Evolutionary conservation across 257 asterid species (phyloP).

Genomic region (Nicotiana sylvestris): DNA sequence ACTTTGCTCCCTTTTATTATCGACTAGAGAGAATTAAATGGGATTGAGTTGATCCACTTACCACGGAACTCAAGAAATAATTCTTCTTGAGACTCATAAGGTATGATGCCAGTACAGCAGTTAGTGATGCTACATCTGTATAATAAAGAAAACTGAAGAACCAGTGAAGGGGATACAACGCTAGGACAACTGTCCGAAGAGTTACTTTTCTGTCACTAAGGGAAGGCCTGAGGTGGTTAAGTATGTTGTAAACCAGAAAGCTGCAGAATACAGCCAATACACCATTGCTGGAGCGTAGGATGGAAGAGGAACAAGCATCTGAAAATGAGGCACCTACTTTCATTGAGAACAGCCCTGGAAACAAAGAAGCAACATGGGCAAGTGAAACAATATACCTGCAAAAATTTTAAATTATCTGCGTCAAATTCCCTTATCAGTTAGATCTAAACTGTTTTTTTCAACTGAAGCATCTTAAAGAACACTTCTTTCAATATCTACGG

Average conservation of each 20-base stretch:
- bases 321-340: slow-evolving; percentile 48
- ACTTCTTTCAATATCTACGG: neutral
- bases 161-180: slow-evolving; percentile 95
- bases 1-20: neutral
- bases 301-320: slow-evolving; percentile 60
- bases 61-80: slow-evolving; percentile 74
- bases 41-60: slow-evolving; percentile 27
- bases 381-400: slow-evolving; percentile 98
- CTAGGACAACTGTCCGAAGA: slow-evolving; percentile 53
- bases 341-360: slow-evolving; percentile 59
- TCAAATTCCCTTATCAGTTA: slow-evolving; percentile 26
- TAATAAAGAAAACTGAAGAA: slow-evolving; percentile 84
- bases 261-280: slow-evolving; percentile 71
- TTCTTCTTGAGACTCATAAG: slow-evolving; percentile 67
- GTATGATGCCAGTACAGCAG: slow-evolving; percentile 81
- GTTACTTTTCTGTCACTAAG: slow-evolving; percentile 72
- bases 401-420: slow-evolving; percentile 21
- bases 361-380: slow-evolving; percentile 87
- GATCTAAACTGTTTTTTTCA: neutral
- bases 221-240: slow-evolving; percentile 60
- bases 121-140: slow-evolving; percentile 88
- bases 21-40: neutral
- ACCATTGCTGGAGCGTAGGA: slow-evolving; percentile 73
- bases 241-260: slow-evolving; percentile 60
- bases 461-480: neutral